Percentiles rank a stretch among this genome's conserved stretches.
These are phyloP conservation scores for Acer saccharum DNA, from an alignment of 345 rosid genomes.

Conservation along the genomic window DNA sequence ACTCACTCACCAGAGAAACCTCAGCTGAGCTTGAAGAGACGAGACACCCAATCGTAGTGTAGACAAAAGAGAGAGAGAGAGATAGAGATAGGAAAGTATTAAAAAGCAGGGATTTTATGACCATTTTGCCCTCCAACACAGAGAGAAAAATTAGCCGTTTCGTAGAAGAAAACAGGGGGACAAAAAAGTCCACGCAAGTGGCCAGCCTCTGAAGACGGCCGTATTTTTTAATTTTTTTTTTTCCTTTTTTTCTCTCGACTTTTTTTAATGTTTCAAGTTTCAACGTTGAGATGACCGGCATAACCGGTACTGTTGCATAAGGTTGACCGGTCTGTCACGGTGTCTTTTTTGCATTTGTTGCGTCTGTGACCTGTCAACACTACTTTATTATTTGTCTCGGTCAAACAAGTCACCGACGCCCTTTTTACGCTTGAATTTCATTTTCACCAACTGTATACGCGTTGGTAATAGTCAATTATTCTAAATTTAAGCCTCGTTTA, in stretches of 20 bases:
- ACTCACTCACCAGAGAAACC: slow-evolving; percentile 12
- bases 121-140: slow-evolving; percentile 16
- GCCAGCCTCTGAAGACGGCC: background rate
- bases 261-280: no score
- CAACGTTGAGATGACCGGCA: slow-evolving; percentile 27
- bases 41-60: background rate
- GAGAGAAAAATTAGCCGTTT: background rate
- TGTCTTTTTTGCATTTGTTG: background rate
- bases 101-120: background rate
- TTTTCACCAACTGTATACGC: background rate
- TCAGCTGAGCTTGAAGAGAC: slow-evolving; percentile 9
- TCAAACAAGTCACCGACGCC: background rate
- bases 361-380: background rate
- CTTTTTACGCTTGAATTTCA: background rate
- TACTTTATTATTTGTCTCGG: background rate
- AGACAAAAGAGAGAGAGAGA: background rate
- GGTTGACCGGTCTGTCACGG: slow-evolving; percentile 29
- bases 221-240: background rate
- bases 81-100: background rate
- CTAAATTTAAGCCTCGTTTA: no score
- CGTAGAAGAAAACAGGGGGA: background rate
- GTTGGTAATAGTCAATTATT: background rate
- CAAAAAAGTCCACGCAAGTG: slow-evolving; percentile 1
- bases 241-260: no score
- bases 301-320: slow-evolving; percentile 24